Evolutionary conservation across 2,329 filamentous ascomycete genomes (phyloP).

Genomic region (Pyrenophora seminiperda): DNA sequence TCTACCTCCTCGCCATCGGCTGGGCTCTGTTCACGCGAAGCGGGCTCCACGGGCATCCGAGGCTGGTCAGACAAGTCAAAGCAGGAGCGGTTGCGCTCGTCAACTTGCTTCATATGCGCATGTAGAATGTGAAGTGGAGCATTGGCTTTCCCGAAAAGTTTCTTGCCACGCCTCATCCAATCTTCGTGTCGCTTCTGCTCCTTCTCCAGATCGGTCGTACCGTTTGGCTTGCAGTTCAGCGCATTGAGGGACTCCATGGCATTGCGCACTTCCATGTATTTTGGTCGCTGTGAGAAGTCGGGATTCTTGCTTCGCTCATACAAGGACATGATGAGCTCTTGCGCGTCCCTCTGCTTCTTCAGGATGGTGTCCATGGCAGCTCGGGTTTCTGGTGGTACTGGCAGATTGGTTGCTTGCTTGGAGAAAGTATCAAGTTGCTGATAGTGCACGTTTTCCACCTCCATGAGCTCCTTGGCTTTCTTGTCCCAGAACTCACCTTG

Average conservation of each 20-base stretch:
- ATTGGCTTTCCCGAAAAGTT: constrained; percentile 96
- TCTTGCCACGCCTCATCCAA: constrained; percentile 99
- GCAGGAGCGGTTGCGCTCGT: constrained; percentile 86
- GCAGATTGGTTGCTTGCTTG: constrained; percentile 76
- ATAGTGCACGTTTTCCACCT: constrained; percentile 90
- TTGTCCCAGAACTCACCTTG: constrained; percentile 87
- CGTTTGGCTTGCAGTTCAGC: constrained; percentile 88
- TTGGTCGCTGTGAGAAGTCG: constrained; percentile 79
- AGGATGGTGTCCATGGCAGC: constrained; percentile 86
- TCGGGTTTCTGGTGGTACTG: constrained; percentile 81
- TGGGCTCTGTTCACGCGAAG: constrained; percentile 79
- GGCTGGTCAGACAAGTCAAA: constrained; percentile 92
- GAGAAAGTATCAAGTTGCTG: constrained; percentile 92
- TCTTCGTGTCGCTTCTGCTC: constrained; percentile 95
- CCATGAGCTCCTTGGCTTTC: constrained; percentile 90
- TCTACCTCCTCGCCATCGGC: constrained; percentile 54
- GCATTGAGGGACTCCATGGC: constrained; percentile 86
- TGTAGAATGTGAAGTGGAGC: constrained; percentile 95
- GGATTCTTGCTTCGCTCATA: constrained; percentile 76
- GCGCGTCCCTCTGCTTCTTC: constrained; percentile 93
- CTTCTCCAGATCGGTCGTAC: constrained; percentile 89
- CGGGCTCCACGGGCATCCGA: constrained; percentile 86
- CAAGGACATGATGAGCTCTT: constrained; percentile 82
- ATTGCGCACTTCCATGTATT: constrained; percentile 87
- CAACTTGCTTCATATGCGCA: constrained; percentile 90